A percentile compares a stretch with the other conserved stretches of the same genome.
These are phyloP conservation scores for Pseudogymnoascus sp. DNA, from an alignment of 2,329 filamentous ascomycete genomes.

Conservation along the genomic window DNA sequence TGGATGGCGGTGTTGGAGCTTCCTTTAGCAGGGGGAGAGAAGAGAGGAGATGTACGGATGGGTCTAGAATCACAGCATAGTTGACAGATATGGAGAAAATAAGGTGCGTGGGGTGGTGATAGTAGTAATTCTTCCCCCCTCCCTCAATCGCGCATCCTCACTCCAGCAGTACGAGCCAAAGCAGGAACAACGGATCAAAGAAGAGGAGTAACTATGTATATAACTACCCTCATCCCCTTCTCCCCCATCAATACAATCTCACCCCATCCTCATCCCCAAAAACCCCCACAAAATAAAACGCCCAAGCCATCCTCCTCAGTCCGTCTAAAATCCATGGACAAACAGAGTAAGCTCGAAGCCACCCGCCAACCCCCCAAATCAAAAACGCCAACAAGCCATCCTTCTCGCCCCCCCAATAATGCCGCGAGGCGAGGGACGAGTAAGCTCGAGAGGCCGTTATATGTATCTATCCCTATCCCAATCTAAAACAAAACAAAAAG, in stretches of 20 bases:
- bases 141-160: too few relatives aligned
- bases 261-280: not conserved
- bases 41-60: too few relatives aligned
- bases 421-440: not conserved
- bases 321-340: not conserved
- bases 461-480: not conserved
- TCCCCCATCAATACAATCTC: not conserved
- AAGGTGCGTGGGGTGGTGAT: too few relatives aligned
- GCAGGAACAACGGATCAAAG: not conserved
- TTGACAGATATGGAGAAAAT: too few relatives aligned
- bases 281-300: not conserved
- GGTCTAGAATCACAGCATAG: too few relatives aligned
- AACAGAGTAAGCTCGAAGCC: slow-evolving; percentile 1
- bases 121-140: too few relatives aligned
- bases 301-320: not conserved
- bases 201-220: not conserved
- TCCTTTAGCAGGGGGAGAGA: too few relatives aligned
- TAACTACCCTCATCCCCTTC: not conserved
- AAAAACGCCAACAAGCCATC: not conserved
- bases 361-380: not conserved
- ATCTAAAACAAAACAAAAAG: too few relatives aligned
- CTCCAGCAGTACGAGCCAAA: too few relatives aligned
- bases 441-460: not conserved
- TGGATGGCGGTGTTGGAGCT: too few relatives aligned
- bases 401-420: not conserved